phyloP scores from a whole-genome alignment of 2,329 filamentous ascomycete species.

The Fonsecaea multimorphosa region DNA sequence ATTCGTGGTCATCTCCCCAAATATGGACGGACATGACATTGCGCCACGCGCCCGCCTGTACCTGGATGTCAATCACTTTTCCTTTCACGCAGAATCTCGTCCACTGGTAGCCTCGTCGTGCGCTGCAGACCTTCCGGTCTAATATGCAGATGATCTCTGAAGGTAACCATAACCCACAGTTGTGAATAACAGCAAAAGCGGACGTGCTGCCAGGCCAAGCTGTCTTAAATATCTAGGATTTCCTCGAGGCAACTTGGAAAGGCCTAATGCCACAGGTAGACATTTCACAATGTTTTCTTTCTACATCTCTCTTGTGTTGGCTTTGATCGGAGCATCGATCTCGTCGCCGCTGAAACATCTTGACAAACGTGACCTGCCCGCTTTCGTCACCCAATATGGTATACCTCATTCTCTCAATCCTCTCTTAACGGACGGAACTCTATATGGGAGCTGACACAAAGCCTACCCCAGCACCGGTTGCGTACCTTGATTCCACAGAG shows the following conservation, averaged over 20 bases:
- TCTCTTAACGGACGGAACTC: background rate
- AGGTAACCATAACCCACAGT: slow-evolving; percentile 12
- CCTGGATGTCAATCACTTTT: background rate
- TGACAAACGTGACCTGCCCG: slow-evolving; percentile 30
- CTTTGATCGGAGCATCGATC: background rate
- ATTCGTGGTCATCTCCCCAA: slow-evolving; percentile 4
- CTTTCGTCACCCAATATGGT: slow-evolving; percentile 34
- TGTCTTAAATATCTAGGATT: background rate
- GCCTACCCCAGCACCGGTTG: slow-evolving; percentile 52
- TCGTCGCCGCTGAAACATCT: slow-evolving; percentile 9
- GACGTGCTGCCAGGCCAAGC: background rate
- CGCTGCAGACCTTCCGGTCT: background rate
- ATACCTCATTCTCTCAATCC: background rate
- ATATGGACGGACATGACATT: slow-evolving; percentile 9
- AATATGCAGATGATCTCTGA: background rate
- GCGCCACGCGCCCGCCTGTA: slow-evolving; percentile 1
- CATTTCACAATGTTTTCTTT: background rate
- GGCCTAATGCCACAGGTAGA: no score
- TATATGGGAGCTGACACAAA: background rate
- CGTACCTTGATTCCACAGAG: slow-evolving; percentile 59
- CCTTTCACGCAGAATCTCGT: background rate
- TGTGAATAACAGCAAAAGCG: background rate
- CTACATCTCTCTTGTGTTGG: background rate
- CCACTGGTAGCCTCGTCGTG: slow-evolving; percentile 1
- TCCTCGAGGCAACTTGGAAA: background rate